Percentiles rank a stretch among this genome's conserved stretches.
These are phyloP conservation scores for Angophora floribunda DNA, from an alignment of 345 rosid genomes.

Conservation along the genomic window DNA sequence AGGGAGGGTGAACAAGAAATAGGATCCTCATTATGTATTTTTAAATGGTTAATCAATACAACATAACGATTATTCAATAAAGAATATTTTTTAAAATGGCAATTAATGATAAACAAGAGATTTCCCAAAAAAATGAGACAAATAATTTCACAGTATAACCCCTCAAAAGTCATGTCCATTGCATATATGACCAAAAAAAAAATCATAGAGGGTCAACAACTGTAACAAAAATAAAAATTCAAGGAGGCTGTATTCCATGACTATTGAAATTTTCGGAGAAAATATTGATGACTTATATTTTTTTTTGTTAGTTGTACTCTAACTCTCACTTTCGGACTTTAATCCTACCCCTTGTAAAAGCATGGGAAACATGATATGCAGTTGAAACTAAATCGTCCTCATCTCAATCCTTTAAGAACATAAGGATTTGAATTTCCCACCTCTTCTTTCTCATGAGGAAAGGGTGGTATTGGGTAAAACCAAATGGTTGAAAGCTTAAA, in stretches of 20 bases:
- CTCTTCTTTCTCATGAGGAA: too few species aligned
- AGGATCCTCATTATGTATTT: background rate
- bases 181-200: background rate
- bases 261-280: fast-evolving
- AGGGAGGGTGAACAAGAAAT: background rate
- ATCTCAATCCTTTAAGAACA: too few species aligned
- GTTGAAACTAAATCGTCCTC: too few species aligned
- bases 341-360: too few species aligned
- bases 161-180: background rate
- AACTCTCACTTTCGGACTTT: too few species aligned
- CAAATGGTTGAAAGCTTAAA: background rate
- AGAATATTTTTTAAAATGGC: too few species aligned
- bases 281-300: background rate
- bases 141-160: background rate
- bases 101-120: background rate
- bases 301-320: too few species aligned
- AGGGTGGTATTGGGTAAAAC: too few species aligned
- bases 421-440: too few species aligned
- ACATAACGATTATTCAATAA: background rate
- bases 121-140: background rate
- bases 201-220: background rate
- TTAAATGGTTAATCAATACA: background rate
- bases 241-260: background rate
- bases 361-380: too few species aligned
- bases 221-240: background rate